Conservation (phyloP, 495 filamentous ascomycete genomes). For the Pseudoneurospora amorphoporcata region DNA sequence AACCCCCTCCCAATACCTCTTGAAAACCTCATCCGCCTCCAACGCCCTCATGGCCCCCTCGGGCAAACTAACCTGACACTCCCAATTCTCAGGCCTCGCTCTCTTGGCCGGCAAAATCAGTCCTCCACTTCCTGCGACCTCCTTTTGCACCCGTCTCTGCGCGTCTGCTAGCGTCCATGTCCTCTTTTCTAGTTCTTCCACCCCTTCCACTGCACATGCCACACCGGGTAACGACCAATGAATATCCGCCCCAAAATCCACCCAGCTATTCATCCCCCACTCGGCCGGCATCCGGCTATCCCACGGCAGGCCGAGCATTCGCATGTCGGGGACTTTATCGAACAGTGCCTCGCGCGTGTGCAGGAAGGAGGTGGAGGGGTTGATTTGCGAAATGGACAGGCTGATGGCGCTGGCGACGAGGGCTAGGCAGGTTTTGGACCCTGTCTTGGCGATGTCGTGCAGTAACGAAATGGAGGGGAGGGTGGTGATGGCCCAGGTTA, state of each 20-base stretch:
- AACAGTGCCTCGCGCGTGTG: background rate
- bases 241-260: background rate
- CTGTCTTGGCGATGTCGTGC: background rate
- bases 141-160: background rate
- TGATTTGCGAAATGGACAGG: background rate
- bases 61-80: background rate
- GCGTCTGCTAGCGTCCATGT: background rate
- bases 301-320: background rate
- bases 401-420: background rate
- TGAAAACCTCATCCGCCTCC: background rate
- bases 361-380: background rate
- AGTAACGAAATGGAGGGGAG: no score
- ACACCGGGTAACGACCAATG: background rate
- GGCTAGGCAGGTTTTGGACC: background rate
- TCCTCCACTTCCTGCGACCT: background rate
- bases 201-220: no score
- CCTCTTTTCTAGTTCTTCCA: no score
- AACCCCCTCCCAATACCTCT: background rate
- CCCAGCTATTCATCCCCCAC: background rate
- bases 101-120: background rate
- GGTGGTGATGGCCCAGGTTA: background rate
- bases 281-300: background rate
- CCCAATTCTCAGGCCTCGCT: background rate
- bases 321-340: background rate
- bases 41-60: background rate